Evolutionary conservation across 1,284 basidiomycete genomes (phyloP).

Genomic region (Leccinum fallax): DNA sequence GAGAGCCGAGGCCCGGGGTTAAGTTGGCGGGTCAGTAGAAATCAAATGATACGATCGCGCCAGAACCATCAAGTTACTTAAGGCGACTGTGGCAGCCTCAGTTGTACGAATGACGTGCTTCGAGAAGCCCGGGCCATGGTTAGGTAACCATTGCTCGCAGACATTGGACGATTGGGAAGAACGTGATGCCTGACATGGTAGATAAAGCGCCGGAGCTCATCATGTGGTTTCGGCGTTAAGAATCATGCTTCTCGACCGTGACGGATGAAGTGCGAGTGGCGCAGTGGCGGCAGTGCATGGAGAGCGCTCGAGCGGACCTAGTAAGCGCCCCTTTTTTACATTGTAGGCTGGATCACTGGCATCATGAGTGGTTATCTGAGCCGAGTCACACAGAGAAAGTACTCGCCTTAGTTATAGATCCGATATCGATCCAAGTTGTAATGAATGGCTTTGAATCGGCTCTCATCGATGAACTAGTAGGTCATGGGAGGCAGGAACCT

Average conservation of each 20-base stretch:
- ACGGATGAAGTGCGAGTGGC: neutral
- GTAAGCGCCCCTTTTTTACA: neutral
- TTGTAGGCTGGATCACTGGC: too few relatives aligned
- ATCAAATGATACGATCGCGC: neutral
- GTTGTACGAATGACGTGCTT: neutral
- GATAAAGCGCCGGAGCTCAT: neutral
- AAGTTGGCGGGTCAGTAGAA: neutral
- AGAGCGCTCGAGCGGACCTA: neutral
- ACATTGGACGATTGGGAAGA: neutral
- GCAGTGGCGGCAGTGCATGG: neutral
- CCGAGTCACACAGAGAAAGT: too few relatives aligned
- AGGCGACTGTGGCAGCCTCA: neutral
- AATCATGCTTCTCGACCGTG: neutral
- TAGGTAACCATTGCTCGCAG: neutral
- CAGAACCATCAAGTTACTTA: neutral
- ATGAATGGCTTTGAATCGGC: too few relatives aligned
- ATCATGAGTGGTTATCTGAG: too few relatives aligned
- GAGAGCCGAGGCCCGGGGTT: too few relatives aligned
- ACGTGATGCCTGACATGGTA: neutral
- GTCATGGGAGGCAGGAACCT: too few relatives aligned
- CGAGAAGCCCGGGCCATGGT: neutral
- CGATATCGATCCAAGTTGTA: too few relatives aligned
- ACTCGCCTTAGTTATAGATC: too few relatives aligned
- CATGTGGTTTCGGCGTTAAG: neutral
- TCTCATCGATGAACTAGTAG: too few relatives aligned